These are phyloP conservation scores for Thelonectria blattea DNA, from an alignment of 2,329 filamentous ascomycete species.

Conservation along the genomic window DNA sequence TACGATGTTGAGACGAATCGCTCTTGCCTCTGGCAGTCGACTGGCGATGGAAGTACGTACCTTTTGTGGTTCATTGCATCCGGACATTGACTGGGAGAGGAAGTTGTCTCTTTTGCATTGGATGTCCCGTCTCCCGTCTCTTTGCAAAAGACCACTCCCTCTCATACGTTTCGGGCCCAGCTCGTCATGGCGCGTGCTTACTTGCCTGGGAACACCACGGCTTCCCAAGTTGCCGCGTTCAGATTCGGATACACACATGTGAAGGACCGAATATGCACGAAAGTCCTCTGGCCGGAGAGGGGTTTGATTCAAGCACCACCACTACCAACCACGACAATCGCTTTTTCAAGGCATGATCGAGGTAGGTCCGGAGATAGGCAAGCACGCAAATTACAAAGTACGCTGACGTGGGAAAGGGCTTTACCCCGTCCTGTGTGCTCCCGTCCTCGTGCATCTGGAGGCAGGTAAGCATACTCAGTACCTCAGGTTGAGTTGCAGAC, in stretches of 20 bases:
- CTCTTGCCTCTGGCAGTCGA: neutral
- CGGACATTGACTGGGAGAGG: neutral
- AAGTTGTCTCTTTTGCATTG: neutral
- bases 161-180: neutral
- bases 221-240: neutral
- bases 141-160: neutral
- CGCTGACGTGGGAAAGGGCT: conserved; percentile 8
- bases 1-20: conserved; percentile 3
- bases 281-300: neutral
- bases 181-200: neutral
- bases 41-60: neutral
- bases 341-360: too few species aligned
- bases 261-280: neutral
- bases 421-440: conserved; percentile 8
- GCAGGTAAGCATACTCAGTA: conserved; percentile 14
- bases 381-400: conserved; percentile 7
- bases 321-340: too few species aligned
- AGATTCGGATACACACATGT: neutral
- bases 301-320: too few species aligned
- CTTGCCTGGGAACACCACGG: neutral
- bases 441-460: neutral
- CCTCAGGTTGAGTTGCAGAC: conserved; percentile 15
- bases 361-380: neutral
- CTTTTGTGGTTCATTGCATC: neutral
- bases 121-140: neutral